Percentiles rank a stretch among this genome's conserved stretches.
Evolutionary conservation across 805 yeast species (phyloP).

Genomic region (Kodamaea jinghongensis): DNA sequence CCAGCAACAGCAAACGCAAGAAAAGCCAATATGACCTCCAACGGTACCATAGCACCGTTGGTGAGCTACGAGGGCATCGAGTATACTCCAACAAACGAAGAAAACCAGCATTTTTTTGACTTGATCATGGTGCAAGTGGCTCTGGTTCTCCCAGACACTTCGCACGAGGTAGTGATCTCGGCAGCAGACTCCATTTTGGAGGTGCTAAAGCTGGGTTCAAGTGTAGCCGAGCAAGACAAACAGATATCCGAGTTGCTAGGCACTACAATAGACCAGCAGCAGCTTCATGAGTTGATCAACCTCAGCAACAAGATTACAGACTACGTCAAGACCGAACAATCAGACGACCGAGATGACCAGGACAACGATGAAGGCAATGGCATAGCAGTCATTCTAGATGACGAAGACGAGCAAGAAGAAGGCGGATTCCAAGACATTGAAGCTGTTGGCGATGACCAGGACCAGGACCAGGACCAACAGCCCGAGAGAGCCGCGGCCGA

Average conservation of each 20-base stretch:
- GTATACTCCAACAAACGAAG: conserved; percentile 62
- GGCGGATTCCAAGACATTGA: conserved; percentile 9
- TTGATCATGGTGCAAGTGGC: conserved; percentile 58
- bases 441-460: conserved; percentile 7
- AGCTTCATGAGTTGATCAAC: conserved; percentile 45
- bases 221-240: conserved; percentile 44
- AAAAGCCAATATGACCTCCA: neutral
- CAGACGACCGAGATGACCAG: neutral
- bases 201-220: conserved; percentile 46
- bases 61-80: conserved; percentile 37
- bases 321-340: conserved; percentile 24
- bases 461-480: neutral
- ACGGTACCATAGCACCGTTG: conserved; percentile 13
- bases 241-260: conserved; percentile 43
- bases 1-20: conserved; percentile 9
- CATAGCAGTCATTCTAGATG: conserved; percentile 23
- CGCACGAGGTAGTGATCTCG: conserved; percentile 67
- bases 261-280: conserved; percentile 34
- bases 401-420: conserved; percentile 14
- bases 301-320: conserved; percentile 52
- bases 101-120: conserved; percentile 51
- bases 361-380: conserved; percentile 16
- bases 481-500: neutral
- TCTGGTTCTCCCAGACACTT: conserved; percentile 64
- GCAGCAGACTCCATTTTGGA: conserved; percentile 67